Base-by-base conservation (phyloP, 148 eudicot genomes). In the Vaccinium corymbosum region DNA sequence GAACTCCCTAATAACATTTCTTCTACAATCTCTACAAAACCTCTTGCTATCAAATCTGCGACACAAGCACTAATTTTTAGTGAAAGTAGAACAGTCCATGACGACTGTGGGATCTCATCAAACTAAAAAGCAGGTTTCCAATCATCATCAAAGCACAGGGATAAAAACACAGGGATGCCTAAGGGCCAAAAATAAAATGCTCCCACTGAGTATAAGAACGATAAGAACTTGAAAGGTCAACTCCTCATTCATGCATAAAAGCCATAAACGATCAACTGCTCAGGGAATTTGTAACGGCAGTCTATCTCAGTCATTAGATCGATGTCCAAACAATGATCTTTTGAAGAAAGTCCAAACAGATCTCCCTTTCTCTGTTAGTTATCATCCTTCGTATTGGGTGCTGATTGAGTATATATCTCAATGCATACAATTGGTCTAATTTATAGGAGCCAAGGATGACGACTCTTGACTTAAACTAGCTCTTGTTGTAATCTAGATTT, bases 21-120 rank as follows among this genome's bases (percentile, higher is more conserved):
- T 93, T 85, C 99, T 86, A 91, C 99, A 97, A 88, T 97, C 98
- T 93, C 98, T 89, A 84, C 98, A 97, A 85, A 97, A 97, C 76
- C 97, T 92, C 89, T 94, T 97, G 95, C 93, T 93, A 83, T 97
- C 99, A 85, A 97, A 97, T 90, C 99, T 97, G 95, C 76, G 46
- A 86, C 75, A 85, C 76, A 80, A 73, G 81, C 78, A 42, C 29
- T 49, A 86, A 25, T 19, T 80, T 85, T 22, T 70, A 12, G 29
- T 76, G 46, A 72, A 59, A 85, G 12, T 81, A 52, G 42, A 76
- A 81, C 38, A 74, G 73, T 72, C 50, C 66, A 85, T 16, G 22
- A 85, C 55, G 76, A 50, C 48, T 22, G 81, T 68, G 76, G 32
- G 61, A 53, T 50, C 61, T 80, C 14, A 6, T 77, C 57, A 71